Evolutionary conservation across 441 rosid genomes (phyloP), one percentile per base, ranked within the genome.

Genomic region (Metrosideros polymorpha): DNA sequence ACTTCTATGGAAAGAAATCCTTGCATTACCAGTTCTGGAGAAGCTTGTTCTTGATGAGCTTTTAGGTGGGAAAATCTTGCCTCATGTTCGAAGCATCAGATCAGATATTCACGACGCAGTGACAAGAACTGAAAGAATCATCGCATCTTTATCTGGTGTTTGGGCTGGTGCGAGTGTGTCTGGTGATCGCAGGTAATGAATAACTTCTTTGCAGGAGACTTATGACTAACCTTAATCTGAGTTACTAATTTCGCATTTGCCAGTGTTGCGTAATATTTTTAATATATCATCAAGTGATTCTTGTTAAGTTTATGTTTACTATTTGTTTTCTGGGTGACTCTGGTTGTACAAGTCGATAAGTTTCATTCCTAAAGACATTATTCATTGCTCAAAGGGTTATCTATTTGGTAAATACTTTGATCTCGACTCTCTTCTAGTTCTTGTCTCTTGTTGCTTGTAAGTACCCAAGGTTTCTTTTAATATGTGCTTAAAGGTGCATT

Each of bases 31-130:
- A 84, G 92, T 95, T 90, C 85, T 98, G 54, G 98, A 98, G 91
- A 94, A 92, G 89, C 94, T 98, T 89, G 98, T 92, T 86, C 92
- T 98, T 54, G 95, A 94, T 84, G 98, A 95, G 85, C 97, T 98
- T 92, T 92, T 98, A 89, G 89, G 92, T 49, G 94, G 93, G 77
- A 96, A 96, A 93, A 89, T 95, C 86, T 92, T 95, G 49, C 99
- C 98, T 82, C 99, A 95, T 91, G 90, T 96, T 86, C 91, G 94
- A 87, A 94, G 95, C 91, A 94, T 98, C 66, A 89, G 93, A 87
- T 92, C 97, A 75, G 93, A 94, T 88, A 89, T 98, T 82, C 96
- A 98, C 90, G 99, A 98, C 87, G 97, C 98, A n/a, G 92, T 96
- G 83, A 93, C 94, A 39, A 95, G 96, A 92, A 94, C 96, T 47